Evolutionary conservation across 2,329 filamentous ascomycete genomes (phyloP).

Genomic region (Onygenales sp.): DNA sequence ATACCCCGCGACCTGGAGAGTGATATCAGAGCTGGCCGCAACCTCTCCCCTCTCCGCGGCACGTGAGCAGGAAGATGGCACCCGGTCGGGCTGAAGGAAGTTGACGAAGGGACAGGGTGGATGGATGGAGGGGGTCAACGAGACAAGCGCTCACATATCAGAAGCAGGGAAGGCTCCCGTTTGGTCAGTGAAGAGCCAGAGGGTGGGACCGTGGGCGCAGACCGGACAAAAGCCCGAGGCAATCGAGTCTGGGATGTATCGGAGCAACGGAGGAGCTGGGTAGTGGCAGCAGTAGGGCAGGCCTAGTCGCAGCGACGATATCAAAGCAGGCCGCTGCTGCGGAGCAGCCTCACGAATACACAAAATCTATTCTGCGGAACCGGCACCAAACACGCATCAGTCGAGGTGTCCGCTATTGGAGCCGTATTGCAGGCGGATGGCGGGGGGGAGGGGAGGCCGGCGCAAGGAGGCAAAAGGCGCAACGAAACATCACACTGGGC

Average conservation of each 20-base stretch:
- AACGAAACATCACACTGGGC: background rate
- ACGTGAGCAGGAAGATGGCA: background rate
- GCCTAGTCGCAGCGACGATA: background rate
- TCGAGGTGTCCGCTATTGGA: background rate
- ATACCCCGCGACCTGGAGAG: background rate
- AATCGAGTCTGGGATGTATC: conserved; percentile 10
- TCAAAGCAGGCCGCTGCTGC: background rate
- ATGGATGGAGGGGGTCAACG: background rate
- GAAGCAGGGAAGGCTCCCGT: background rate
- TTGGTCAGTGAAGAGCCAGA: background rate
- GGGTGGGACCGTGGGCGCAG: background rate
- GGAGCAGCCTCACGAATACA: background rate
- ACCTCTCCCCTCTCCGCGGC: background rate
- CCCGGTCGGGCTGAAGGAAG: conserved; percentile 1
- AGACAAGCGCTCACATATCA: conserved; percentile 5
- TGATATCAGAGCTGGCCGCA: background rate
- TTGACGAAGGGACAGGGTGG: background rate
- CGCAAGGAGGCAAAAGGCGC: no score
- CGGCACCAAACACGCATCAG: background rate
- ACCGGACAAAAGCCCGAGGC: conserved; percentile 13
- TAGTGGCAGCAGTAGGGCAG: background rate
- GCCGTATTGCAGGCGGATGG: no score
- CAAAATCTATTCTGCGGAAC: background rate
- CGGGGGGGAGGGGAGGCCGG: no score
- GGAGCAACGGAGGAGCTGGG: conserved; percentile 1